Percentiles rank a stretch among this genome's conserved stretches.
Evolutionary conservation across 2,329 filamentous ascomycete species (phyloP).

Genomic region (Dichotomopilus funicola): DNA sequence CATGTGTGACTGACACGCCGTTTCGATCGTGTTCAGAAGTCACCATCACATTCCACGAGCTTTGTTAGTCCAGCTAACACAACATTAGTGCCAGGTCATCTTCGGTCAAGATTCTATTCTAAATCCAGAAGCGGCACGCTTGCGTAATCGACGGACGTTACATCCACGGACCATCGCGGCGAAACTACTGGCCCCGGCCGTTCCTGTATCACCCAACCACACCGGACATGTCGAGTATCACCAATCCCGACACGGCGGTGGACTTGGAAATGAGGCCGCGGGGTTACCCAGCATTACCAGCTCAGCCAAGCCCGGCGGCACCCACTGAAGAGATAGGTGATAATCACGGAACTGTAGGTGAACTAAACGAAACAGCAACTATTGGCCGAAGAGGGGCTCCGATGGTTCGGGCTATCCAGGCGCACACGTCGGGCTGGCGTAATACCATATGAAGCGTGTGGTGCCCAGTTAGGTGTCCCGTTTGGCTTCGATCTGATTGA

Average conservation of each 20-base stretch:
- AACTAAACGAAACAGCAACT: too few species aligned
- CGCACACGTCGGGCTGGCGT: too few species aligned
- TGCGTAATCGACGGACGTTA: neutral
- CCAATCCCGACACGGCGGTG: slow-evolving; percentile 18
- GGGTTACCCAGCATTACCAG: neutral
- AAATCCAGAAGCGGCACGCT: too few species aligned
- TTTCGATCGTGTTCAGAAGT: neutral
- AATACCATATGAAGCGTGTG: too few species aligned
- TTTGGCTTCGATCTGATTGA: too few species aligned
- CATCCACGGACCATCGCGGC: neutral
- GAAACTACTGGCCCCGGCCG: neutral
- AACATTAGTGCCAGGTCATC: too few species aligned
- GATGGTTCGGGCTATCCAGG: too few species aligned
- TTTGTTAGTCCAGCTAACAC: too few species aligned
- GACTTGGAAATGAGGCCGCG: slow-evolving; percentile 1
- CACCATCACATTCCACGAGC: neutral
- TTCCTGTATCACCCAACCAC: neutral
- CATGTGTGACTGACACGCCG: neutral
- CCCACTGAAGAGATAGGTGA: slow-evolving; percentile 1
- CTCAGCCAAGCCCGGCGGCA: neutral
- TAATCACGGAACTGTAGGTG: too few species aligned
- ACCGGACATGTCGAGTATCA: slow-evolving; percentile 1
- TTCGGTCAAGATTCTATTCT: too few species aligned
- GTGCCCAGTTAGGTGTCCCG: too few species aligned
- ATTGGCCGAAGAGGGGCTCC: too few species aligned